These are phyloP conservation scores for Herpotrichia juniperi DNA, from an alignment of 2,329 filamentous ascomycete species.

Conservation along the genomic window DNA sequence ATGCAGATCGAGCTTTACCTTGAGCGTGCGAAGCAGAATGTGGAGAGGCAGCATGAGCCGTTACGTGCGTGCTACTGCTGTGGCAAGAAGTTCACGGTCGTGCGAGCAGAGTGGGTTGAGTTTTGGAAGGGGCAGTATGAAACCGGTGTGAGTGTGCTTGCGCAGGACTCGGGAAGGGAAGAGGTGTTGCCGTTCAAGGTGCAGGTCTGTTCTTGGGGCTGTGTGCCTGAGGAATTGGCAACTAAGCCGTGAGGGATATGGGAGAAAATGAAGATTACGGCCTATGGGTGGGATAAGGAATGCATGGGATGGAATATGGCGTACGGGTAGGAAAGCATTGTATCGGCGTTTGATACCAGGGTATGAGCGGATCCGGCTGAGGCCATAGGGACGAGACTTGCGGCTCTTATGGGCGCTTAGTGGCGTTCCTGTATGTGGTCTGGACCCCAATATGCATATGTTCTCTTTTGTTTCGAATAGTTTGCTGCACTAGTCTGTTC, in stretches of 20 bases:
- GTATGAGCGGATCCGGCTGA: no score
- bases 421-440: no score
- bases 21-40: constrained; percentile 1
- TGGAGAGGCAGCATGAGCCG: constrained; percentile 18
- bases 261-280: background rate
- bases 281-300: no score
- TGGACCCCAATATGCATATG: no score
- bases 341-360: no score
- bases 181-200: constrained; percentile 24
- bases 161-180: background rate
- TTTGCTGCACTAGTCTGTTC: no score
- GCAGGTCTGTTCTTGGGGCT: constrained; percentile 39
- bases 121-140: constrained; percentile 23
- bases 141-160: background rate
- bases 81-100: constrained; percentile 31
- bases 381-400: no score
- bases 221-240: constrained; percentile 24
- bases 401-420: no score
- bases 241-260: background rate
- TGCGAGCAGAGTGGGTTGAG: constrained; percentile 40
- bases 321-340: no score
- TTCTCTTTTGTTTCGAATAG: no score
- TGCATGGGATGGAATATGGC: no score
- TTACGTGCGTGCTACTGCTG: constrained; percentile 35
- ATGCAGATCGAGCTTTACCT: background rate